These are phyloP conservation scores for Lipomyces japonicus DNA, from an alignment of 805 yeast species.

Conservation along the genomic window DNA sequence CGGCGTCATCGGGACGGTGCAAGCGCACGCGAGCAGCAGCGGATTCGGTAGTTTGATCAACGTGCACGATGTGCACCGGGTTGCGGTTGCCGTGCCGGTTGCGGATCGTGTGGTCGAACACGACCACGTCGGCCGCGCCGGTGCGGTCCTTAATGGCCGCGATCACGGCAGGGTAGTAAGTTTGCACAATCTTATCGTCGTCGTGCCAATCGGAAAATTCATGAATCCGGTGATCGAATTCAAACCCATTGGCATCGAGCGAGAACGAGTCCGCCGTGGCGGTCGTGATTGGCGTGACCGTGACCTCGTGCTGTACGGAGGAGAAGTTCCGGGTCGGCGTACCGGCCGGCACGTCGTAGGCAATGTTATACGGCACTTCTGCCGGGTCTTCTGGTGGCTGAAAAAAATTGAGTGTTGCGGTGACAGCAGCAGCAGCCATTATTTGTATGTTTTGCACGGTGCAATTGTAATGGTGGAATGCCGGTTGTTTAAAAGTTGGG, in stretches of 20 bases:
- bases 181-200: constrained; percentile 22
- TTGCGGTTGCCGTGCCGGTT: constrained; percentile 25
- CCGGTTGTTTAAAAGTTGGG: too few relatives aligned
- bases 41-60: constrained; percentile 31
- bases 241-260: constrained; percentile 26
- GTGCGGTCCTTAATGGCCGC: constrained; percentile 26
- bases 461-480: too few relatives aligned
- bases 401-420: constrained; percentile 17
- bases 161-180: constrained; percentile 29
- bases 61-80: constrained; percentile 29
- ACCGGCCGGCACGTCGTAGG: constrained; percentile 33
- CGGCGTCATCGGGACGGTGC: constrained; percentile 29
- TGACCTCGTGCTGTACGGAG: too few relatives aligned
- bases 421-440: constrained; percentile 6
- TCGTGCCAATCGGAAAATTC: constrained; percentile 19
- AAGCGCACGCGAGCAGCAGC: constrained; percentile 27
- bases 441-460: constrained; percentile 18
- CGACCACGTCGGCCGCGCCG: constrained; percentile 27
- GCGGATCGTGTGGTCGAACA: constrained; percentile 31
- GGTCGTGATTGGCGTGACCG: constrained; percentile 6
- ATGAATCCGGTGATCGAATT: constrained; percentile 17
- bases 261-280: constrained; percentile 19
- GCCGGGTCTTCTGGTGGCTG: constrained; percentile 16
- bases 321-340: constrained; percentile 24
- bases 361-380: constrained; percentile 29